A percentile compares a stretch with the other conserved stretches of the same genome.
These are phyloP conservation scores for Alternaria gansuensis DNA, from an alignment of 2,329 filamentous ascomycete species.

Conservation along the genomic window DNA sequence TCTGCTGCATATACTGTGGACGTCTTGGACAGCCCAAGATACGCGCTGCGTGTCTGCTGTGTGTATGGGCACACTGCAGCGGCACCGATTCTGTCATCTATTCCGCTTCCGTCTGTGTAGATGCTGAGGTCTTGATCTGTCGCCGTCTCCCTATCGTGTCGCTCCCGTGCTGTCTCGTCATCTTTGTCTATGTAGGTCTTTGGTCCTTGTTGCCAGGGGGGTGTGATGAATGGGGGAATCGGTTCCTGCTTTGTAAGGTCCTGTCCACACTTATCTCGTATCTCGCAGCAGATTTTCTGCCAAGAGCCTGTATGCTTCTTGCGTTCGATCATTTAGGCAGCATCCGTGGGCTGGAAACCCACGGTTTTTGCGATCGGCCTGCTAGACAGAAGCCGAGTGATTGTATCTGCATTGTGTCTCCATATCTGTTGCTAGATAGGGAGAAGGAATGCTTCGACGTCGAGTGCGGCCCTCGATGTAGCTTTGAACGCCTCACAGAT, in stretches of 20 bases:
- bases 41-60: slow-evolving; percentile 19
- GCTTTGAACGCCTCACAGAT: no score
- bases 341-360: no score
- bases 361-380: no score
- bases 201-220: slow-evolving; percentile 21
- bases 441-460: no score
- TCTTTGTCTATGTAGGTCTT: slow-evolving; percentile 24
- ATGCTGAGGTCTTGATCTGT: slow-evolving; percentile 26
- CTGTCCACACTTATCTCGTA: slow-evolving; percentile 11
- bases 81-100: slow-evolving; percentile 22
- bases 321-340: no score
- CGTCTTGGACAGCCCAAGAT: slow-evolving; percentile 21
- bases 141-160: slow-evolving; percentile 24
- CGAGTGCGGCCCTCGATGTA: no score
- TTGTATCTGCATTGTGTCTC: slow-evolving; percentile 5
- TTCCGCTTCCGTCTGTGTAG: slow-evolving; percentile 34
- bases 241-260: slow-evolving; percentile 20
- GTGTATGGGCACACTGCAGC: slow-evolving; percentile 26
- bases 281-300: slow-evolving; percentile 21
- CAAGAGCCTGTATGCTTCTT: slow-evolving; percentile 10
- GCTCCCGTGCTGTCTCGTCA: slow-evolving; percentile 18
- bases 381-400: no score
- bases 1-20: slow-evolving; percentile 27
- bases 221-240: slow-evolving; percentile 27
- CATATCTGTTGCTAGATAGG: no score